Evolutionary conservation across 768 basidiomycete genomes (phyloP).

Genomic region (Phylloporus arenicola): DNA sequence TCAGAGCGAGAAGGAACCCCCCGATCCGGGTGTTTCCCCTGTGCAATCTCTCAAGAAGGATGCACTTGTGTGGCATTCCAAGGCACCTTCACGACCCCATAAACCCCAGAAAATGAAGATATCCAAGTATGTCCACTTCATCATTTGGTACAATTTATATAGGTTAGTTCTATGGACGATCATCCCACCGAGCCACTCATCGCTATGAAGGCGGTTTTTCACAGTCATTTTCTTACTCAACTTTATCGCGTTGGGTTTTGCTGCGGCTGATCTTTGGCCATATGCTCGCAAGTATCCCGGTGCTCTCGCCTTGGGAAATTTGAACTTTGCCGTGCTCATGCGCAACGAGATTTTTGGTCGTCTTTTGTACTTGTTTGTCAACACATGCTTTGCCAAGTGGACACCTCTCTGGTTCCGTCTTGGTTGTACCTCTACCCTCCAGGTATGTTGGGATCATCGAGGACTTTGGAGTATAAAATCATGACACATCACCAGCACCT

Average conservation of each 20-base stretch:
- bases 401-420: constrained; percentile 67
- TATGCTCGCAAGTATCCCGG: constrained; percentile 64
- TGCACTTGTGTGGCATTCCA: constrained; percentile 31
- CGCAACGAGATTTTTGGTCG: constrained; percentile 82
- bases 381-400: constrained; percentile 81
- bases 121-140: constrained; percentile 55
- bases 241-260: constrained; percentile 51
- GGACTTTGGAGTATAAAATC: neutral
- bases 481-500: constrained; percentile 48
- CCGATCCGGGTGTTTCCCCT: constrained; percentile 25
- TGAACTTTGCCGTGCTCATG: constrained; percentile 67
- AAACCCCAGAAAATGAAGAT: constrained; percentile 49
- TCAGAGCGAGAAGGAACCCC: constrained; percentile 38
- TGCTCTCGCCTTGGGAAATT: constrained; percentile 69
- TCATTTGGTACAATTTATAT: constrained; percentile 78
- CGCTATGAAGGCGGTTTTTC: constrained; percentile 60
- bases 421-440: constrained; percentile 67
- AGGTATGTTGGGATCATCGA: constrained; percentile 33
- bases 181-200: constrained; percentile 1
- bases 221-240: constrained; percentile 57
- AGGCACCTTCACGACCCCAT: constrained; percentile 31
- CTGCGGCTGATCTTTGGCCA: constrained; percentile 58
- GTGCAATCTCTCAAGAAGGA: constrained; percentile 41
- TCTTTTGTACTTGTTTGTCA: constrained; percentile 63
- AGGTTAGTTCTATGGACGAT: constrained; percentile 38